Conservation (phyloP, 2,329 filamentous ascomycete species). For the Drechslera avenae region DNA sequence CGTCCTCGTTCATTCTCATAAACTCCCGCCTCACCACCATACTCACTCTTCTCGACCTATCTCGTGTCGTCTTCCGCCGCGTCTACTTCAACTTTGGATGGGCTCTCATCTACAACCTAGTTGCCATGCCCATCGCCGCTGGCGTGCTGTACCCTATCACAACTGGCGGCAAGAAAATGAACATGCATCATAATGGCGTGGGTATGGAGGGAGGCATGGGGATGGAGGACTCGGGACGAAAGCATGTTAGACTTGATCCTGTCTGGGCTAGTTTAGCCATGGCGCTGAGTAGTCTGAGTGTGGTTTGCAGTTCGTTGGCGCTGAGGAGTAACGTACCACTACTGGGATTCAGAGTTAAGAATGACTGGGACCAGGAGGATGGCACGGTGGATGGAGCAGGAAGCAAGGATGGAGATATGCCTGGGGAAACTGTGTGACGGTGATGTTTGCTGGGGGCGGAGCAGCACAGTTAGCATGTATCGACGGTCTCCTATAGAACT, state of each 20-base stretch:
- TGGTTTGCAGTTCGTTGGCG: slow-evolving; percentile 79
- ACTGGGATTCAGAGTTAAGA: slow-evolving; percentile 50
- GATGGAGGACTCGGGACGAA: slow-evolving; percentile 49
- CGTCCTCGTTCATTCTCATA: slow-evolving; percentile 80
- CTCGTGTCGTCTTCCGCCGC: slow-evolving; percentile 72
- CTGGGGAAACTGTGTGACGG: no score
- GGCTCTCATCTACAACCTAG: slow-evolving; percentile 81
- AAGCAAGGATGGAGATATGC: no score
- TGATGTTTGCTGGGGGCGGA: no score
- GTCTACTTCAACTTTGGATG: slow-evolving; percentile 86
- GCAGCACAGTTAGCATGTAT: no score
- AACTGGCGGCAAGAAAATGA: slow-evolving; percentile 54
- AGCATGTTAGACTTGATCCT: slow-evolving; percentile 70
- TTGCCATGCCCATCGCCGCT: slow-evolving; percentile 79
- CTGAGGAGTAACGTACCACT: slow-evolving; percentile 60
- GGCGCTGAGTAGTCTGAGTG: slow-evolving; percentile 89
- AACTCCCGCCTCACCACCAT: slow-evolving; percentile 72
- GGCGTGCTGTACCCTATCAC: slow-evolving; percentile 73
- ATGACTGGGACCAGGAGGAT: neutral
- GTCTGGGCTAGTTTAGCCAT: slow-evolving; percentile 91
- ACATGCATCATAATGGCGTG: slow-evolving; percentile 40
- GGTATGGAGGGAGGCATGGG: slow-evolving; percentile 41
- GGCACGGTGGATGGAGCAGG: no score
- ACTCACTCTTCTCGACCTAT: slow-evolving; percentile 74
- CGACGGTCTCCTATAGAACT: no score